phyloP scores from a whole-genome alignment of 345 rosid species.

The Populus davidiana region DNA sequence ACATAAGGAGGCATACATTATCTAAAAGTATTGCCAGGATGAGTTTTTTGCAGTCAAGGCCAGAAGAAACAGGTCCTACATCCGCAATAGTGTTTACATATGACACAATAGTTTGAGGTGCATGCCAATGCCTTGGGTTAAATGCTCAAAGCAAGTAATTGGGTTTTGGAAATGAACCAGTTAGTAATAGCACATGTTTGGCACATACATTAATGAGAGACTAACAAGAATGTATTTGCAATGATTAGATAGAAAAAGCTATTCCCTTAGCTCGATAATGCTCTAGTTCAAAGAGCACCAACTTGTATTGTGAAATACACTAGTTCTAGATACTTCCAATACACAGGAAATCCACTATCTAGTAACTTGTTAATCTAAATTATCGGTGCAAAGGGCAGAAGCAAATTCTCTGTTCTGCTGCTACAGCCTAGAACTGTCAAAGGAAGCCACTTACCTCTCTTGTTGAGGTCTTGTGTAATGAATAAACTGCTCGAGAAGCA shows the following conservation, averaged over 20 bases:
- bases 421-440: slow-evolving; percentile 2
- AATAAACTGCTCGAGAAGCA: slow-evolving; percentile 84
- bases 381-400: neutral
- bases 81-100: too few species aligned
- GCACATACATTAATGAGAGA: too few species aligned
- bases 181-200: too few species aligned
- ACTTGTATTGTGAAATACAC: neutral
- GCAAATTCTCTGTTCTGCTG: neutral
- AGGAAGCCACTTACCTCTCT: slow-evolving; percentile 64
- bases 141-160: too few species aligned
- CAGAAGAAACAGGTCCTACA: too few species aligned
- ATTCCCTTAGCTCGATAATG: neutral
- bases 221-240: neutral
- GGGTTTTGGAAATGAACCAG: too few species aligned
- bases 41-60: too few species aligned
- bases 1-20: too few species aligned
- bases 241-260: neutral
- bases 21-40: neutral
- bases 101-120: too few species aligned
- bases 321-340: neutral
- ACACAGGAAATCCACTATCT: neutral
- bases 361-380: neutral
- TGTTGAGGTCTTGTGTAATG: slow-evolving; percentile 95
- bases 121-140: too few species aligned
- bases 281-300: neutral